Base-by-base conservation (phyloP, 2,329 filamentous ascomycete genomes). In the Penicillium sclerotigenum region DNA sequence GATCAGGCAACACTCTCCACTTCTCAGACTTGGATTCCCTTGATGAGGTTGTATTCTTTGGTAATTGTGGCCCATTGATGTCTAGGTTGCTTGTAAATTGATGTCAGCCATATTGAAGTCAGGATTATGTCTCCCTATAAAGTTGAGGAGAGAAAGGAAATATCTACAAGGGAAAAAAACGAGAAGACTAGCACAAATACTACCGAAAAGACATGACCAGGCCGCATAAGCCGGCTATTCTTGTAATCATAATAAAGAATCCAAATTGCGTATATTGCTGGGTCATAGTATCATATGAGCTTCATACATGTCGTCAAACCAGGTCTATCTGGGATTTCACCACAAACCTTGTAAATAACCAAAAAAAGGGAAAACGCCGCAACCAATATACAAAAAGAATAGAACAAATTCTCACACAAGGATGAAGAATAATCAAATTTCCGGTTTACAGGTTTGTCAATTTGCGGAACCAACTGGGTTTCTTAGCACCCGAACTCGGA, bases 381-480 rank as follows among this genome's bases (percentile, higher is more conserved):
- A 56, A 55, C 10, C 34, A 26, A 42, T 47, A 46, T 49, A 52
- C 14, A 43, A 51, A 49, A 31, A 36, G 36, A 42, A 36, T 0
- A 11, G 16, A 36, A 37, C 29, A 33, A 45, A n/a, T 7, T 24
- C 5, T 16, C 31, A 26, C 31, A 34, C 13, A 52, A 18, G 7
- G 10, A 34, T 16, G 18, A 10, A 33, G 5, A 46, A 46, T 10
- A 10, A 18, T 24, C 40, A 14, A 13, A n/a, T 28, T 26, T 28
- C 18, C 14, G 14, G 18, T 47, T 67, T 58, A 74, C 43, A 72
- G 64, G 54, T 64, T 69, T 20, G 74, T 74, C 40, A 78, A 59
- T 60, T 76, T 78, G 61, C 74, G 75, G 47, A 78, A 72, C 76
- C 76, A 78, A 57, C 70, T 75, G 13, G 72, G 68, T 56, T 71